Percentiles rank a stretch among this genome's conserved stretches.
Evolutionary conservation across 2,329 filamentous ascomycete genomes (phyloP).

Genomic region (Colletotrichum tabaci): DNA sequence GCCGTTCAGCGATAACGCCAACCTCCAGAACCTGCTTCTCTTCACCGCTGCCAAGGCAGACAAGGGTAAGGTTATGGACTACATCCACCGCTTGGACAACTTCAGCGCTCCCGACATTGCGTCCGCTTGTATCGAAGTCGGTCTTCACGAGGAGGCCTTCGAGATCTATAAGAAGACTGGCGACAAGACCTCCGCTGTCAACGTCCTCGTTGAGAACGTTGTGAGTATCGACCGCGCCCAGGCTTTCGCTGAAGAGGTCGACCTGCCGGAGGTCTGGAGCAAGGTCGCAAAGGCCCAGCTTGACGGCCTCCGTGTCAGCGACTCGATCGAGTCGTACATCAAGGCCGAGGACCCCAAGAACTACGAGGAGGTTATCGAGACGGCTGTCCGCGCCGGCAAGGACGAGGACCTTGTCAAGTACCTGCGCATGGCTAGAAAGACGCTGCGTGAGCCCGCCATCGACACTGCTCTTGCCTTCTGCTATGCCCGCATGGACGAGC

Average conservation of each 20-base stretch:
- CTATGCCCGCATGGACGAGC: constrained; percentile 91
- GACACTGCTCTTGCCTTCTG: constrained; percentile 96
- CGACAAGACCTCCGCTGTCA: constrained; percentile 87
- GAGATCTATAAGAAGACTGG: constrained; percentile 99
- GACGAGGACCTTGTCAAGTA: constrained; percentile 98
- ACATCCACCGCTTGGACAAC: constrained; percentile 90
- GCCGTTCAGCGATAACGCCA: constrained; percentile 97
- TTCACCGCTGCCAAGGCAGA: constrained; percentile 98
- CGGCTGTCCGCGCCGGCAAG: constrained; percentile 94
- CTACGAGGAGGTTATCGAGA: constrained; percentile 96
- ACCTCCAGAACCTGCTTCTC: constrained; percentile 95
- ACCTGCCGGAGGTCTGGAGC: constrained; percentile 96
- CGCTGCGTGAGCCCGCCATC: constrained; percentile 90
- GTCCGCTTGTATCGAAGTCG: constrained; percentile 92
- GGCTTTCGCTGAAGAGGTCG: constrained; percentile 94
- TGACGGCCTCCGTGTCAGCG: constrained; percentile 91
- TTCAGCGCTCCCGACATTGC: constrained; percentile 96
- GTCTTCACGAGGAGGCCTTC: constrained; percentile 96
- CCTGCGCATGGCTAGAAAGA: constrained; percentile 97
- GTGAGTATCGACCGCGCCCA: constrained; percentile 98
- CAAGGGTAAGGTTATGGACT: constrained; percentile 94
- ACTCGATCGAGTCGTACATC: constrained; percentile 97
- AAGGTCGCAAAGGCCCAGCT: constrained; percentile 98
- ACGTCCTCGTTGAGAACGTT: constrained; percentile 95
- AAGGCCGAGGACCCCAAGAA: constrained; percentile 94